Evolutionary conservation across 495 filamentous ascomycete species (phyloP).

Genomic region (Amorphotheca resinae): DNA sequence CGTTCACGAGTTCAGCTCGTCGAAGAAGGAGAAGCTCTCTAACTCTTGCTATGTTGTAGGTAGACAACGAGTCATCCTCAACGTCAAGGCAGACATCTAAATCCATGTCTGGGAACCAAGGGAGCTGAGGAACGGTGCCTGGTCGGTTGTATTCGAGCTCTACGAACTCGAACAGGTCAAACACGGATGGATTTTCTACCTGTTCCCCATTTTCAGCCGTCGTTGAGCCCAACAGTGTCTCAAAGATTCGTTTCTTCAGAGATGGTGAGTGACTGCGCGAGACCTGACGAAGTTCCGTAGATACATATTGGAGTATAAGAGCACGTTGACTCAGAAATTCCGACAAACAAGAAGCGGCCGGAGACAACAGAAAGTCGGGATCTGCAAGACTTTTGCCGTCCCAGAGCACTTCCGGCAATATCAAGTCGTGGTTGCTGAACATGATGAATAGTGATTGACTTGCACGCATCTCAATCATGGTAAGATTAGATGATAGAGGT

Average conservation of each 20-base stretch:
- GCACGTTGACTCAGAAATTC: conserved; percentile 66
- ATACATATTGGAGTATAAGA: conserved; percentile 67
- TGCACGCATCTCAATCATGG: conserved; percentile 62
- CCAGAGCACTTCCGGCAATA: conserved; percentile 55
- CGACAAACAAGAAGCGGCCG: conserved; percentile 11
- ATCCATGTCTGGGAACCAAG: conserved; percentile 47
- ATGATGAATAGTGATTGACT: conserved; percentile 62
- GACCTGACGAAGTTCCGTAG: conserved; percentile 70
- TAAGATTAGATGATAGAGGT: conserved; percentile 60
- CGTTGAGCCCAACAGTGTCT: conserved; percentile 66
- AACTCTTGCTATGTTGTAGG: conserved; percentile 47
- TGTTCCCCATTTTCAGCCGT: conserved; percentile 46
- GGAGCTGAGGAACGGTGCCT: conserved; percentile 32
- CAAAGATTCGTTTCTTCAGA: conserved; percentile 63
- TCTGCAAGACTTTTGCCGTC: conserved; percentile 42
- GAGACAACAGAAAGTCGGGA: conserved; percentile 16
- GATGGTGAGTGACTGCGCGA: conserved; percentile 56
- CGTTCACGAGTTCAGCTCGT: conserved; percentile 39
- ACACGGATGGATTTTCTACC: conserved; percentile 57
- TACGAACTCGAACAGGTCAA: conserved; percentile 89
- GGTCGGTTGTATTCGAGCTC: conserved; percentile 49
- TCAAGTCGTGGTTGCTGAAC: conserved; percentile 49
- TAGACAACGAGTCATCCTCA: conserved; percentile 32
- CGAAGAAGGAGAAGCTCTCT: conserved; percentile 50
- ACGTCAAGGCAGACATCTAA: conserved; percentile 44